Base-by-base conservation (phyloP, 2,329 filamentous ascomycete genomes). In the Pyrenophora graminea region DNA sequence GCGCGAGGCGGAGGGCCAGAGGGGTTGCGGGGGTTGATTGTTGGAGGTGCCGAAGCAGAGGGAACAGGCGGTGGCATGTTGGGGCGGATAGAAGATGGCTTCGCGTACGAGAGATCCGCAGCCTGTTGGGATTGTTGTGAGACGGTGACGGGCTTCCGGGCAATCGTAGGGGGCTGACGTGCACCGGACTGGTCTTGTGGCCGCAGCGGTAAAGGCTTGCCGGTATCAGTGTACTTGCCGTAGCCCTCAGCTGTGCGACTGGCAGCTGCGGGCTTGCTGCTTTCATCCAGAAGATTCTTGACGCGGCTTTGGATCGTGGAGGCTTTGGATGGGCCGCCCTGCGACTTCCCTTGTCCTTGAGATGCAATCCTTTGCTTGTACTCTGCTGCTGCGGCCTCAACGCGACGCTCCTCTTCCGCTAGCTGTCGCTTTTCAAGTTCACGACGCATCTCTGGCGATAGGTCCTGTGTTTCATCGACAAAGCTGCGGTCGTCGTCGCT, bases 241-340 rank as follows among this genome's bases (percentile, higher is more conserved):
- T 97, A 97, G 0, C 93, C 93, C 58, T 92, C 87, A 1, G 92
- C 92, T 0, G 91, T 96, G 59, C 86, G 85, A 23, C 84, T 82
- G 12, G 77, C 75, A 1, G 81, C 69, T 1, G 80, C 75, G 4
- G 84, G 79, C 45, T 72, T 73, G 48, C 61, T 64, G 34, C 88
- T 90, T 66, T 97, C 92, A 54, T 86, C 87, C 13, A 99, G 77
- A 42, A 97, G 79, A 42, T 85, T 90, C 76, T 95, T 90, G 47
- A 99, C 90, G 58, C 93, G 87, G 67, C 90, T 91, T 70, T 97
- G 91, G 63, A 99, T 99, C 21, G 87, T 89, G n/a, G 86, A 83
- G 15, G 91, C 91, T 36, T 86, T 80, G 12, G 84, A 84, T 13
- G 76, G 77, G 15, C 70, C 72, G 6, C 68, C 69, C 7, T 72